Evolutionary conservation across 2,329 filamentous ascomycete species (phyloP).

Genomic region (Ophiostoma tasmaniense): DNA sequence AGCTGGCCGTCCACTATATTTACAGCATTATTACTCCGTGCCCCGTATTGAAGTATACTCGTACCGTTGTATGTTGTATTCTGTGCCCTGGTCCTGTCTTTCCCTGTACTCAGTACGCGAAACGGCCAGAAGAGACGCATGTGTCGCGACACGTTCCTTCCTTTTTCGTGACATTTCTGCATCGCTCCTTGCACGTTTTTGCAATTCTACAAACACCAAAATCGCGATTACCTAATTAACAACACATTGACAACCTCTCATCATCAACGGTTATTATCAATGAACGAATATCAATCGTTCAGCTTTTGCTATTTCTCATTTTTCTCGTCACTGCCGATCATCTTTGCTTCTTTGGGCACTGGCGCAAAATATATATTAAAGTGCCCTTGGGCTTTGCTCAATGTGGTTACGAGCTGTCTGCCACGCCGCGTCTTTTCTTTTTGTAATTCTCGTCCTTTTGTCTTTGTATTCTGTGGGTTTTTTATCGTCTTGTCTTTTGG

Average conservation of each 20-base stretch:
- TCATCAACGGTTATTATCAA: not conserved
- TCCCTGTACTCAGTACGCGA: not conserved
- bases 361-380: not conserved
- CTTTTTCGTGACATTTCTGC: not conserved
- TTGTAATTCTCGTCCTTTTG: not conserved
- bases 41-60: not conserved
- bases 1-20: not conserved
- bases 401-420: conserved; percentile 5
- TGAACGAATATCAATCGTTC: not conserved
- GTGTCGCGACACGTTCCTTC: not conserved
- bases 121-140: conserved; percentile 4
- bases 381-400: not conserved
- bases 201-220: too few relatives aligned
- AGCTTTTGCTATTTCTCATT: not conserved
- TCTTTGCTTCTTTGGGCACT: not conserved
- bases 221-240: not conserved
- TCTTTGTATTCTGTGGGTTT: not conserved
- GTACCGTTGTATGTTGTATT: not conserved
- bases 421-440: conserved; percentile 8
- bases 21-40: not conserved
- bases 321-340: not conserved
- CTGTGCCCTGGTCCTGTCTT: not conserved
- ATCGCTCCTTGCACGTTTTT: not conserved
- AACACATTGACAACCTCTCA: not conserved
- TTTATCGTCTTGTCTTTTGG: not conserved